Evolutionary conservation across 2,329 filamentous ascomycete species (phyloP).

Genomic region (Pyricularia sp.): DNA sequence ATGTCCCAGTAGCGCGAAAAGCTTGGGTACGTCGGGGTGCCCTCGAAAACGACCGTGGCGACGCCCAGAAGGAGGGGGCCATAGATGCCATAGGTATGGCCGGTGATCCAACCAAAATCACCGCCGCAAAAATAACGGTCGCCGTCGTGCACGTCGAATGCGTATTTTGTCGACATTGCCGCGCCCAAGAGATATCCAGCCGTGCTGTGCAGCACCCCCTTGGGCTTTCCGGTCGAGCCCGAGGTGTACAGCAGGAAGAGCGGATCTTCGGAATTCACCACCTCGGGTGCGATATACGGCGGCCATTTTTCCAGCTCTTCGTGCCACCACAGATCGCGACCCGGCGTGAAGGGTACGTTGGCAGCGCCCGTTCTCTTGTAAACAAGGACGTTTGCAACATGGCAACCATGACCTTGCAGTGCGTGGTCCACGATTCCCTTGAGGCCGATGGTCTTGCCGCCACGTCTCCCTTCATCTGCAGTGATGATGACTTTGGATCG

Average conservation of each 20-base stretch:
- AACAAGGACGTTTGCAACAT: constrained; percentile 76
- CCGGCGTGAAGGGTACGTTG: constrained; percentile 77
- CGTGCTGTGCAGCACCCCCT: constrained; percentile 97
- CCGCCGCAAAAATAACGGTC: constrained; percentile 97
- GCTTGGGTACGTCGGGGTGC: constrained; percentile 92
- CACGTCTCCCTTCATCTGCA: constrained; percentile 93
- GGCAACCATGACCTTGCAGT: constrained; percentile 71
- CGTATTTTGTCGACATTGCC: constrained; percentile 91
- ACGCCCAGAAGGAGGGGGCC: constrained; percentile 88
- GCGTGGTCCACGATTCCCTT: constrained; percentile 99
- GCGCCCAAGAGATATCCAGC: constrained; percentile 91
- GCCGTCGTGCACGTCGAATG: constrained; percentile 92
- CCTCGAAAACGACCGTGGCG: constrained; percentile 93
- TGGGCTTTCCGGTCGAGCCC: constrained; percentile 95
- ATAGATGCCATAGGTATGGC: constrained; percentile 97
- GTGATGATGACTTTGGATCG: constrained; percentile 92
- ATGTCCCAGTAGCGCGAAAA: constrained; percentile 99
- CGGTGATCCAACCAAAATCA: constrained; percentile 98
- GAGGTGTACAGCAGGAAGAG: constrained; percentile 97
- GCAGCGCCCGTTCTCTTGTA: constrained; percentile 88
- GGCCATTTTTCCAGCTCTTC: constrained; percentile 98
- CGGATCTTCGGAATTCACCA: constrained; percentile 88
- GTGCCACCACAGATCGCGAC: constrained; percentile 95
- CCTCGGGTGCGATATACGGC: constrained; percentile 78
- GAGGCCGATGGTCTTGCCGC: constrained; percentile 92